Conservation (phyloP, 2,329 filamentous ascomycete genomes). For the Didymella sp. region DNA sequence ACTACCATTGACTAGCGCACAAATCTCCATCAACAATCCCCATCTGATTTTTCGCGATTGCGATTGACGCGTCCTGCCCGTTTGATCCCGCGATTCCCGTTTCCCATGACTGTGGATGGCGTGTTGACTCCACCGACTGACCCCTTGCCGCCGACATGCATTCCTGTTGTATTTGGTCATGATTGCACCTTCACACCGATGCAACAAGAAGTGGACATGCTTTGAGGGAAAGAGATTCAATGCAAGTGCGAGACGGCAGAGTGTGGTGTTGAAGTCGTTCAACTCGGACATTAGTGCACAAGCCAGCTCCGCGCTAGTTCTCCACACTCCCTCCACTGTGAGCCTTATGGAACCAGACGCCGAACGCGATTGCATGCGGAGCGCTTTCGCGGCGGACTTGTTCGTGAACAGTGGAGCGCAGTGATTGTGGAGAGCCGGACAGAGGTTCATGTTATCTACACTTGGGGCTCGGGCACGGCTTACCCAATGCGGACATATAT, state of each 20-base stretch:
- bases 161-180: slow-evolving; percentile 9
- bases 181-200: background rate
- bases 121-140: slow-evolving; percentile 10
- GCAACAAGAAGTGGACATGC: background rate
- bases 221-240: background rate
- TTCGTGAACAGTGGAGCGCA: background rate
- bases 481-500: slow-evolving; percentile 29
- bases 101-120: slow-evolving; percentile 26
- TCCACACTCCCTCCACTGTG: background rate
- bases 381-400: background rate
- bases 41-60: slow-evolving; percentile 31
- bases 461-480: slow-evolving; percentile 27
- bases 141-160: slow-evolving; percentile 14
- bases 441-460: slow-evolving; percentile 21
- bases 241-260: background rate
- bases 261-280: background rate
- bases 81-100: slow-evolving; percentile 38
- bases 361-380: background rate
- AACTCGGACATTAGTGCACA: background rate
- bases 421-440: background rate
- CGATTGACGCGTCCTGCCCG: slow-evolving; percentile 38
- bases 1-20: slow-evolving; percentile 33
- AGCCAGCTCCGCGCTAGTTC: background rate
- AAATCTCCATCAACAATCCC: slow-evolving; percentile 26
- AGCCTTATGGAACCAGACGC: background rate